Evolutionary conservation across 768 basidiomycete genomes (phyloP).

Genomic region (Agrocybe pediades): DNA sequence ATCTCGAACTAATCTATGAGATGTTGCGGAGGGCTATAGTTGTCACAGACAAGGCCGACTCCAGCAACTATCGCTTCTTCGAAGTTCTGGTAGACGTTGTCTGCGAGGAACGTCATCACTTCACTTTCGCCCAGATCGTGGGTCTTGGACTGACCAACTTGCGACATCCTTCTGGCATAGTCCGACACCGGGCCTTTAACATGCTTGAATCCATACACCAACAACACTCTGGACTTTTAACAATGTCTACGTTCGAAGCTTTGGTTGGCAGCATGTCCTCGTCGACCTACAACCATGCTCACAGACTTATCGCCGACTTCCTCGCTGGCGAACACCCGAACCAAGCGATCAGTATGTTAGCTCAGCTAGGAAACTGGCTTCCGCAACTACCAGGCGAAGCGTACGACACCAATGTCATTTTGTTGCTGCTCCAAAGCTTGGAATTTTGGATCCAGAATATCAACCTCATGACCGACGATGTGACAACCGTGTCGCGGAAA

Average conservation of each 20-base stretch:
- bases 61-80: slow-evolving; percentile 71
- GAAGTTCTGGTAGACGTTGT: slow-evolving; percentile 76
- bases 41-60: slow-evolving; percentile 48
- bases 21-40: slow-evolving; percentile 72
- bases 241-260: slow-evolving; percentile 74
- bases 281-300: slow-evolving; percentile 79
- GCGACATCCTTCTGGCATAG: slow-evolving; percentile 63
- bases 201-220: slow-evolving; percentile 75
- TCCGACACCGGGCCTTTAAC: slow-evolving; percentile 77
- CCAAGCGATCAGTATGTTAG: slow-evolving; percentile 63
- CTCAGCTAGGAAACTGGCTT: slow-evolving; percentile 74
- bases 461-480: slow-evolving; percentile 65
- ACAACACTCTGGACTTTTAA: slow-evolving; percentile 63
- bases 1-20: slow-evolving; percentile 61
- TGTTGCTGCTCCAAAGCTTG: slow-evolving; percentile 75
- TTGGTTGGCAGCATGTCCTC: slow-evolving; percentile 71
- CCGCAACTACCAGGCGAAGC: slow-evolving; percentile 57
- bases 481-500: slow-evolving; percentile 53
- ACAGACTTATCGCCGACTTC: slow-evolving; percentile 73
- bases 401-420: slow-evolving; percentile 43
- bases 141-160: slow-evolving; percentile 86
- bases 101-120: slow-evolving; percentile 56
- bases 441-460: slow-evolving; percentile 85
- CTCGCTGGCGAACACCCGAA: slow-evolving; percentile 78
- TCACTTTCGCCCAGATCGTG: slow-evolving; percentile 72